Evolutionary conservation across 2,329 filamentous ascomycete species (phyloP), one percentile per base, ranked within the genome.

Genomic region (Neoarthrinium moseri): DNA sequence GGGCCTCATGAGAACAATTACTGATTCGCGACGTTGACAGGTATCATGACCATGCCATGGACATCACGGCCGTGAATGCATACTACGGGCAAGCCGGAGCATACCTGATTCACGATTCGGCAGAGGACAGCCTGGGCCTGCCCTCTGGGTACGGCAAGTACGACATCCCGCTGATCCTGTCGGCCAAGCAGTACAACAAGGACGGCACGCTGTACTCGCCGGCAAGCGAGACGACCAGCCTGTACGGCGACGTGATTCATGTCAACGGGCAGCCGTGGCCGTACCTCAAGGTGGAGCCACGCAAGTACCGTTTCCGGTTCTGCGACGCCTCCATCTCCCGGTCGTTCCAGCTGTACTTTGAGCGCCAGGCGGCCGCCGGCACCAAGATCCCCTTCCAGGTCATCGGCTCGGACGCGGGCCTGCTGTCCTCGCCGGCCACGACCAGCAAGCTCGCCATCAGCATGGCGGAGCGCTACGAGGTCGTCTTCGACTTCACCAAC

Each of bases 211-310:
- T 82, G 7, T 61, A 69, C 15, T 74, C 70, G 5, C 68, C 74
- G 0, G 65, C 63, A 2, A 64, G 68, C 15, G 72, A 78, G 50
- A 60, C 62, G 2, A 63, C 64, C 20, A 74, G 70, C 49, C 64
- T 80, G n/a, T 80, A 71, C 55, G 79, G 79, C 29, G 79, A 83
- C 53, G 62, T 78, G 2, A 78, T 81, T 41, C 71, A 81, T 35
- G 78, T 81, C 45, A 82, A 83, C 52, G 75, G 74, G 2, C 72
- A 78, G 50, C 79, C 79, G 3, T 83, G 79, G 79, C 80, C 80
- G 3, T 81, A 69, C 51, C 53, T 80, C 8, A 68, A 72, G n/a
- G 78, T 82, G 4, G 74, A 83, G 59, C 78, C 77, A 6, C 72
- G 79, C 56, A 83, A 81, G 58, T 83, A 83, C 59, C 75, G 78